Base-by-base conservation (phyloP, 805 yeast genomes). In the Ogataea nonfermentans region DNA sequence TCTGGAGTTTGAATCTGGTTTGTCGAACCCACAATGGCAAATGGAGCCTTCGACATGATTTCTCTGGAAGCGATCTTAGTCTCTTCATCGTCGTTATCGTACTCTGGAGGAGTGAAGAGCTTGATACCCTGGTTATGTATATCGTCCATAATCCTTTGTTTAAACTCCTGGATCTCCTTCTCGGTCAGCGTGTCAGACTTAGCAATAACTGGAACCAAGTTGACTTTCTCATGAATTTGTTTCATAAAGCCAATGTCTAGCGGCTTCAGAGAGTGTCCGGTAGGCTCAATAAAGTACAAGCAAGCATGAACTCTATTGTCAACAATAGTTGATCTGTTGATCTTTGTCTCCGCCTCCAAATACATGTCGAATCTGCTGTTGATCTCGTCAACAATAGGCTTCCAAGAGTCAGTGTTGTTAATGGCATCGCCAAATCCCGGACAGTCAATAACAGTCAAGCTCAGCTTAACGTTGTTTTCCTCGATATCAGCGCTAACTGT, bases 361-460 rank as follows among this genome's bases (percentile, higher is more conserved):
- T 81, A 91, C 47, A 77, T 74, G 66, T 93, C 96, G 61, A 83
- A 93, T 59, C 98, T 80, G 48, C 71, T 64, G 62, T 89, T 84
- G 58, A 93, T 79, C 65, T 90, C 96, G 44, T 86, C 89, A 41
- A 90, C 83, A 48, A 93, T 85, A 43, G 98, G 95, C 61, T 78
- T 79, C 96, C 97, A 85, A 26, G 86, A 69, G 46, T 81, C 79
- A 14, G 78, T 65, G 61, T 85, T 87, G 68, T 88, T 85, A 57
- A 93, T 79, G 32, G 79, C 77, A 53, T 88, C 96, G 53, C 96
- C 99, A 63, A 88, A 93, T 1, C 97, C 98, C 25, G 95, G 95
- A 23, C 97, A 79, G 54, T 88, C 91, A 50, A 93, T 76, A 32
- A 91, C 85, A 30, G 86, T 83, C 57, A 93, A 73, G 47, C 79